Evolutionary conservation across 2,329 filamentous ascomycete species (phyloP).

Genomic region (Coniochaeta hoffmannii): DNA sequence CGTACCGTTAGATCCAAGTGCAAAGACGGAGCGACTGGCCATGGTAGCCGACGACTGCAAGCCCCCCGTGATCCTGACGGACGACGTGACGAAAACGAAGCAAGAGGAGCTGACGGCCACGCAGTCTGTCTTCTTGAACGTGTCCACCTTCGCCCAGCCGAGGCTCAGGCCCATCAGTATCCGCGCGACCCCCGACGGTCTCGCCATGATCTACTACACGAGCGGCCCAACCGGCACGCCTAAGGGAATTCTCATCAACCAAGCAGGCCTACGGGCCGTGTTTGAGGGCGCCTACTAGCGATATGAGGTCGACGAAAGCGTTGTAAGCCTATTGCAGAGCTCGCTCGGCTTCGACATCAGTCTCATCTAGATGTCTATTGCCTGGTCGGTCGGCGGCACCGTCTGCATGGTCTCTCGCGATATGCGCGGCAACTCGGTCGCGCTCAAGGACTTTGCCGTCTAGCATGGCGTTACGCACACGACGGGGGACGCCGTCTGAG

Average conservation of each 20-base stretch:
- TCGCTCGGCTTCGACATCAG: slow-evolving; percentile 26
- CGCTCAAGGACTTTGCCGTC: slow-evolving; percentile 22
- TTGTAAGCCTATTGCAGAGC: slow-evolving; percentile 24
- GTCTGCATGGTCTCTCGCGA: slow-evolving; percentile 20
- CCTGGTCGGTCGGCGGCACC: slow-evolving; percentile 21
- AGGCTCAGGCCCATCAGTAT: no score
- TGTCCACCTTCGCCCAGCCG: no score
- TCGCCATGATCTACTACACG: slow-evolving; percentile 58
- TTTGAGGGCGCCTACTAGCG: slow-evolving; percentile 9
- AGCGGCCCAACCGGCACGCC: slow-evolving; percentile 66
- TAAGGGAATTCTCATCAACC: slow-evolving; percentile 51
- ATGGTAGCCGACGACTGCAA: slow-evolving; percentile 18
- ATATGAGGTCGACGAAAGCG: neutral
- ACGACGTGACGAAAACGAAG: slow-evolving; percentile 1
- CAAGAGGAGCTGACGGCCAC: no score
- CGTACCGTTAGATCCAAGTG: slow-evolving; percentile 24
- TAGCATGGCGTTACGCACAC: slow-evolving; percentile 23
- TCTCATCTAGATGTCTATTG: slow-evolving; percentile 21
- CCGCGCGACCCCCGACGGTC: neutral
- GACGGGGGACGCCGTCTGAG: slow-evolving; percentile 26
- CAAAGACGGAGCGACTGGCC: slow-evolving; percentile 16
- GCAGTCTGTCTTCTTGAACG: no score
- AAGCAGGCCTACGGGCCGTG: slow-evolving; percentile 9
- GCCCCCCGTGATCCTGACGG: slow-evolving; percentile 20
- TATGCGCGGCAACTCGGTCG: slow-evolving; percentile 22